These are phyloP conservation scores for Amborella trichopoda DNA, from an alignment of 164 flowering plant species.

Conservation along the genomic window DNA sequence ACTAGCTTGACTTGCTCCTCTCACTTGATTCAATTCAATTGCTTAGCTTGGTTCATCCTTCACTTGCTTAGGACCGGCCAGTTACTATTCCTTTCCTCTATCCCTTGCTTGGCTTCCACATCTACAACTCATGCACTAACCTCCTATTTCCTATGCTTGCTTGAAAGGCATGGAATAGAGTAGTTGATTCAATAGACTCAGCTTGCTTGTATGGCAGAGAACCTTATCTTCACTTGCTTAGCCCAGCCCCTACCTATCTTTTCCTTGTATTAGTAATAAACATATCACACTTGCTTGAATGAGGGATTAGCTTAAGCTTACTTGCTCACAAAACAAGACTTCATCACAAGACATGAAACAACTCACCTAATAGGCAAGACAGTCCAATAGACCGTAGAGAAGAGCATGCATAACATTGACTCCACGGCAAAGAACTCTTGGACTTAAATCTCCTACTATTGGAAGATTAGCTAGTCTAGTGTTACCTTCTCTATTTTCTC, in stretches of 20 bases:
- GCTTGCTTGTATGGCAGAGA: background rate
- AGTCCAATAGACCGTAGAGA: too few relatives aligned
- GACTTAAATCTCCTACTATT: too few relatives aligned
- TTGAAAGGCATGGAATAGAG: background rate
- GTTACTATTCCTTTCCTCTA: background rate
- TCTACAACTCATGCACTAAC: background rate
- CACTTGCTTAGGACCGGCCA: constrained; percentile 1
- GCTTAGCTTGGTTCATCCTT: background rate
- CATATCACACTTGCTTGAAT: too few relatives aligned
- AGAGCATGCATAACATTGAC: too few relatives aligned
- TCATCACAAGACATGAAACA: too few relatives aligned
- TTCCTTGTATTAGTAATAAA: too few relatives aligned
- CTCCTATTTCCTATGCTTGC: constrained; percentile 1
- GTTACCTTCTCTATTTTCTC: too few relatives aligned
- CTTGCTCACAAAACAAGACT: too few relatives aligned
- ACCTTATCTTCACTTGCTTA: constrained; percentile 1
- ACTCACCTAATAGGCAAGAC: too few relatives aligned
- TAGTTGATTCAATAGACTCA: background rate
- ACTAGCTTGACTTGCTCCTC: background rate
- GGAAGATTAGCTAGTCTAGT: too few relatives aligned
- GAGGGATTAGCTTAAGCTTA: too few relatives aligned
- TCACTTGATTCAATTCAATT: constrained; percentile 1
- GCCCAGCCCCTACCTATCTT: background rate
- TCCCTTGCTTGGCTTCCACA: constrained; percentile 1
- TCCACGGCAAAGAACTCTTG: too few relatives aligned